A percentile compares a stretch with the other conserved stretches of the same genome.
These are phyloP conservation scores for Candida anglica DNA, from an alignment of 805 yeast genomes.

Conservation along the genomic window DNA sequence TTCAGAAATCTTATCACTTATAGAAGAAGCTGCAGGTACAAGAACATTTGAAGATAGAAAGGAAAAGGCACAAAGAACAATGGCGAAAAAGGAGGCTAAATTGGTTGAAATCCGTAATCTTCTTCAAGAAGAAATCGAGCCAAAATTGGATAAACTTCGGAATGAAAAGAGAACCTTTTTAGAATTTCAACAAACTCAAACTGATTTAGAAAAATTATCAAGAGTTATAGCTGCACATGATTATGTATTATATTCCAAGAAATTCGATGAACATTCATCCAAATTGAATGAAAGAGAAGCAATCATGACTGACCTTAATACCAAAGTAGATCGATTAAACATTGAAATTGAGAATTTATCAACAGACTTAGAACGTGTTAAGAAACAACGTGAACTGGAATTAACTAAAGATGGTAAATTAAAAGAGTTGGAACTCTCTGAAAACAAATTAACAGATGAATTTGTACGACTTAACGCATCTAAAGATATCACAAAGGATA, in stretches of 20 bases:
- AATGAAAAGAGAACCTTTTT: slow-evolving; percentile 77
- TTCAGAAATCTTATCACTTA: slow-evolving; percentile 77
- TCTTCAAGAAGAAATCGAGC: slow-evolving; percentile 85
- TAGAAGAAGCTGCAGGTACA: slow-evolving; percentile 98
- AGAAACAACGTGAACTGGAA: slow-evolving; percentile 52
- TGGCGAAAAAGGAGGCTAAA: slow-evolving; percentile 86
- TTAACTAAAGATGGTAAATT: slow-evolving; percentile 56
- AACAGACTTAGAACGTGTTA: slow-evolving; percentile 56
- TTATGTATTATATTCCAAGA: slow-evolving; percentile 42
- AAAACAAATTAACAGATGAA: slow-evolving; percentile 55
- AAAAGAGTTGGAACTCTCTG: slow-evolving; percentile 55
- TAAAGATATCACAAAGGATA: slow-evolving; percentile 53
- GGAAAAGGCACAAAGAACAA: slow-evolving; percentile 86
- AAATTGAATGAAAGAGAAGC: slow-evolving; percentile 38
- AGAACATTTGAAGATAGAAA: slow-evolving; percentile 91
- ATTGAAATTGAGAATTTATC: slow-evolving; percentile 56
- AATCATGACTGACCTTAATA: slow-evolving; percentile 37
- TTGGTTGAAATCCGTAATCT: slow-evolving; percentile 71
- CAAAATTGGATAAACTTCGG: slow-evolving; percentile 77
- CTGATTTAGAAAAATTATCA: slow-evolving; percentile 71
- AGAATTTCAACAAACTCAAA: slow-evolving; percentile 82
- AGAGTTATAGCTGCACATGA: slow-evolving; percentile 77
- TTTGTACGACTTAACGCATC: slow-evolving; percentile 68
- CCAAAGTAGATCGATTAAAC: slow-evolving; percentile 41
- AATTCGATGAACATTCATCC: slow-evolving; percentile 41